Evolutionary conservation across 1,284 basidiomycete species (phyloP).

Genomic region (Heterobasidion occidentale): DNA sequence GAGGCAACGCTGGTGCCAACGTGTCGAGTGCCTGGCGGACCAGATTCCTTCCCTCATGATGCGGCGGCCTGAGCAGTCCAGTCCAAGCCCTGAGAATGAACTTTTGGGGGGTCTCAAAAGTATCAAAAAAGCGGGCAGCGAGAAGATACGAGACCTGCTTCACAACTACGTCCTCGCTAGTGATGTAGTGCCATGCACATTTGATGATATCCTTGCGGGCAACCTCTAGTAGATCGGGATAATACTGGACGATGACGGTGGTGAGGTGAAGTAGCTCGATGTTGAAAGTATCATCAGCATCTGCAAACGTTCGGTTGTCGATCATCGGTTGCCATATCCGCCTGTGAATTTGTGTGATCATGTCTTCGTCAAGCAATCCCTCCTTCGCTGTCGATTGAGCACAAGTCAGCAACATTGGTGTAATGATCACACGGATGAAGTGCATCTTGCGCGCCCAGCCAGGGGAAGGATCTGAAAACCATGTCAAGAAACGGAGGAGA

Average conservation of each 20-base stretch:
- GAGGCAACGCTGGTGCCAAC: slow-evolving; percentile 81
- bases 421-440: slow-evolving; percentile 83
- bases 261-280: slow-evolving; percentile 92
- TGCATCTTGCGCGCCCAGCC: slow-evolving; percentile 80
- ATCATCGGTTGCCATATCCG: slow-evolving; percentile 79
- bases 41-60: slow-evolving; percentile 75
- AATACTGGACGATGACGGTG: slow-evolving; percentile 84
- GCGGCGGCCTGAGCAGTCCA: slow-evolving; percentile 80
- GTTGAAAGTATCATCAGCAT: slow-evolving; percentile 74
- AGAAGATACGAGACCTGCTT: slow-evolving; percentile 94
- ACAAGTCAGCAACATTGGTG: slow-evolving; percentile 82
- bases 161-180: slow-evolving; percentile 82
- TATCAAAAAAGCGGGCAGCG: slow-evolving; percentile 90
- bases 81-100: slow-evolving; percentile 95
- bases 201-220: slow-evolving; percentile 93
- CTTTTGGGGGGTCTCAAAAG: slow-evolving; percentile 87
- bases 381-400: slow-evolving; percentile 46
- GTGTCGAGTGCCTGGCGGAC: slow-evolving; percentile 88
- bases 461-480: slow-evolving; percentile 67
- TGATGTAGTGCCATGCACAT: slow-evolving; percentile 89
- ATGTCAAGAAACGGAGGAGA: slow-evolving; percentile 78
- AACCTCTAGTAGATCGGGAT: slow-evolving; percentile 70
- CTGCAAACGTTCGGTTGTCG: slow-evolving; percentile 47
- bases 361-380: slow-evolving; percentile 63
- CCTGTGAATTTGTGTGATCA: slow-evolving; percentile 63